phyloP scores from a whole-genome alignment of 2,329 filamentous ascomycete species.

The Neocatenulostroma microsporum region DNA sequence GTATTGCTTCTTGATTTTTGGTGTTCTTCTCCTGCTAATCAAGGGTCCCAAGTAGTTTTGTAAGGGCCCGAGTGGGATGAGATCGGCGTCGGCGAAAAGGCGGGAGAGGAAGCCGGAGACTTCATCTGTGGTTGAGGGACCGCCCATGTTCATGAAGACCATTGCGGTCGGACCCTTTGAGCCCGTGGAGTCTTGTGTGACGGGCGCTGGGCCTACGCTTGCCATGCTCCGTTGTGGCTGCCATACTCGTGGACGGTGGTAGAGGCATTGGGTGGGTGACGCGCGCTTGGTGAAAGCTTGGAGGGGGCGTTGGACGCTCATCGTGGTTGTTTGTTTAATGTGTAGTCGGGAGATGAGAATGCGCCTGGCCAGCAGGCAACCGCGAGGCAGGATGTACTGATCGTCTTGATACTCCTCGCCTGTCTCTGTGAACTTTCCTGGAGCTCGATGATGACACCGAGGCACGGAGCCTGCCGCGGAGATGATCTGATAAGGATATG shows the following conservation, averaged over 20 bases:
- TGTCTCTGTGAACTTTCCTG: too few relatives aligned
- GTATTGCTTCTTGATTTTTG: slow-evolving; percentile 96
- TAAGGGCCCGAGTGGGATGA: slow-evolving; percentile 89
- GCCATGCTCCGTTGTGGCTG: slow-evolving; percentile 35
- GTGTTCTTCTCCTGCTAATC: slow-evolving; percentile 77
- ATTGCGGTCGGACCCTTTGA: slow-evolving; percentile 85
- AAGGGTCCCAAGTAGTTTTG: slow-evolving; percentile 86
- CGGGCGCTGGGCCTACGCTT: slow-evolving; percentile 60
- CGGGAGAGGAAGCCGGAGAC: slow-evolving; percentile 84
- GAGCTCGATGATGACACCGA: too few relatives aligned
- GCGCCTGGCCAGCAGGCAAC: too few relatives aligned
- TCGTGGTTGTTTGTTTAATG: slow-evolving; percentile 11
- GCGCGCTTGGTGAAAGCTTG: slow-evolving; percentile 24
- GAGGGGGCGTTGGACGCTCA: slow-evolving; percentile 23
- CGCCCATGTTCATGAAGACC: slow-evolving; percentile 99
- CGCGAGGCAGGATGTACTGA: too few relatives aligned
- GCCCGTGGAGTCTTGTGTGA: slow-evolving; percentile 66
- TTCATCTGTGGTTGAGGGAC: slow-evolving; percentile 78
- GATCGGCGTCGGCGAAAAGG: slow-evolving; percentile 86
- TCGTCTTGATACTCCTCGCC: too few relatives aligned
- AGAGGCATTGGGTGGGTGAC: slow-evolving; percentile 21
- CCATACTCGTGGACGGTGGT: slow-evolving; percentile 22
- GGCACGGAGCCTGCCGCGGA: too few relatives aligned
- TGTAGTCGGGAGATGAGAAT: too few relatives aligned
- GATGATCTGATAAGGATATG: too few relatives aligned